Evolutionary conservation across 257 asterid species (phyloP).

Genomic region (Salvia hispanica): DNA sequence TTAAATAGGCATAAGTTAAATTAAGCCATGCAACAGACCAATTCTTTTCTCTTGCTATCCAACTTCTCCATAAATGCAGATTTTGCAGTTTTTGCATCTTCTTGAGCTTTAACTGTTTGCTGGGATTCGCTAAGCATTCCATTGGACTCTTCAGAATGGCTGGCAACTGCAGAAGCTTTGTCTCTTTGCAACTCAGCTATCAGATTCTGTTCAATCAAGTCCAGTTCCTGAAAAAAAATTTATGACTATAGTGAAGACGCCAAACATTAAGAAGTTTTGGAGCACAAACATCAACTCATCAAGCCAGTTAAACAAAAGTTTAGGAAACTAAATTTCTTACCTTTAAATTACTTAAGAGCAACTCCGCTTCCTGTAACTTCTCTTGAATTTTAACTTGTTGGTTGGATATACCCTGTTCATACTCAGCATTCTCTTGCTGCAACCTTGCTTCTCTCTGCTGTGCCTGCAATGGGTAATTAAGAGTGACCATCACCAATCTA

Average conservation of each 20-base stretch:
- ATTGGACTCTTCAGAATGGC: slow-evolving; percentile 42
- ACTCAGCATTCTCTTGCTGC: slow-evolving; percentile 86
- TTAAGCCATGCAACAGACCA: slow-evolving; percentile 50
- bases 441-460: slow-evolving; percentile 72
- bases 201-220: slow-evolving; percentile 57
- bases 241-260: neutral
- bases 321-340: slow-evolving; percentile 51
- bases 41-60: slow-evolving; percentile 71
- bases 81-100: slow-evolving; percentile 54
- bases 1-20: slow-evolving; percentile 6
- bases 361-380: slow-evolving; percentile 69
- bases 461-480: slow-evolving; percentile 44
- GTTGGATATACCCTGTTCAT: slow-evolving; percentile 61
- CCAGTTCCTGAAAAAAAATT: slow-evolving; percentile 58
- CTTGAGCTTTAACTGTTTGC: slow-evolving; percentile 40
- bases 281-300: slow-evolving; percentile 18
- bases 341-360: slow-evolving; percentile 70
- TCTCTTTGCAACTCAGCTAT: slow-evolving; percentile 56
- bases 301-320: neutral
- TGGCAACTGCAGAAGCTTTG: slow-evolving; percentile 33
- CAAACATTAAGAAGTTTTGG: slow-evolving; percentile 9
- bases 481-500: slow-evolving; percentile 7
- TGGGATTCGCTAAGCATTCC: slow-evolving; percentile 40
- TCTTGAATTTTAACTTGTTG: slow-evolving; percentile 73
- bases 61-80: slow-evolving; percentile 52